These are phyloP conservation scores for Fusarium brachygibbosum DNA, from an alignment of 2,329 filamentous ascomycete species.

Conservation along the genomic window DNA sequence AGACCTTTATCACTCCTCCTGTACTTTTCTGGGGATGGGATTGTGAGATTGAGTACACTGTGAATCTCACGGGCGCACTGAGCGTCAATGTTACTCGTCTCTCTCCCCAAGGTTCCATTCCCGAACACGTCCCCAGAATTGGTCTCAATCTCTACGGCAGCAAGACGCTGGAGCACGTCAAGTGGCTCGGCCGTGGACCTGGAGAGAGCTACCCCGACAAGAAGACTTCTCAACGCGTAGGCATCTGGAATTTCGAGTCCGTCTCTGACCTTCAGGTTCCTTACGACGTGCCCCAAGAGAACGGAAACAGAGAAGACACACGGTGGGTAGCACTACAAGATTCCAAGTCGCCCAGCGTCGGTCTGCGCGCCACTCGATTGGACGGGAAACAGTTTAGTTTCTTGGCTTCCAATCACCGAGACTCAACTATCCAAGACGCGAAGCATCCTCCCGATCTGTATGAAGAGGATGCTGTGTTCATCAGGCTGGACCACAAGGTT, in stretches of 20 bases:
- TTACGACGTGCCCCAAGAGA: conserved; percentile 78
- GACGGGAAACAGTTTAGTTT: conserved; percentile 61
- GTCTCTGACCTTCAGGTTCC: conserved; percentile 66
- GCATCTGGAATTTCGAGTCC: conserved; percentile 58
- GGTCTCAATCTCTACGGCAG: conserved; percentile 70
- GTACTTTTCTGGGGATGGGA: conserved; percentile 72
- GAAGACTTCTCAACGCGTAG: conserved; percentile 66
- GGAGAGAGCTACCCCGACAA: conserved; percentile 76
- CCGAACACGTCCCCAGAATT: conserved; percentile 70
- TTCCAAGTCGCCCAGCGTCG: conserved; percentile 23
- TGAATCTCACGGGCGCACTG: conserved; percentile 61
- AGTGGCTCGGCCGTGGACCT: conserved; percentile 74
- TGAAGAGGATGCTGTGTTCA: conserved; percentile 60
- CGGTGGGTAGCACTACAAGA: conserved; percentile 64
- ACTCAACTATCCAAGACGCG: conserved; percentile 67
- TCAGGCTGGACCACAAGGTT: conserved; percentile 62
- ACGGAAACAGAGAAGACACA: conserved; percentile 72
- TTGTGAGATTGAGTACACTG: conserved; percentile 64
- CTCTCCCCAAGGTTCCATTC: conserved; percentile 63
- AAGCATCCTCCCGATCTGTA: conserved; percentile 74
- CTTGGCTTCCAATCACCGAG: conserved; percentile 66
- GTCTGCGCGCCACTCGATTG: conserved; percentile 42
- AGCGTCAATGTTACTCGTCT: conserved; percentile 60
- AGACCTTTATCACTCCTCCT: conserved; percentile 68
- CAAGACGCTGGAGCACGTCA: conserved; percentile 60